Conservation (phyloP, 768 basidiomycete species). For the Chalciporus pseudorubinellus region DNA sequence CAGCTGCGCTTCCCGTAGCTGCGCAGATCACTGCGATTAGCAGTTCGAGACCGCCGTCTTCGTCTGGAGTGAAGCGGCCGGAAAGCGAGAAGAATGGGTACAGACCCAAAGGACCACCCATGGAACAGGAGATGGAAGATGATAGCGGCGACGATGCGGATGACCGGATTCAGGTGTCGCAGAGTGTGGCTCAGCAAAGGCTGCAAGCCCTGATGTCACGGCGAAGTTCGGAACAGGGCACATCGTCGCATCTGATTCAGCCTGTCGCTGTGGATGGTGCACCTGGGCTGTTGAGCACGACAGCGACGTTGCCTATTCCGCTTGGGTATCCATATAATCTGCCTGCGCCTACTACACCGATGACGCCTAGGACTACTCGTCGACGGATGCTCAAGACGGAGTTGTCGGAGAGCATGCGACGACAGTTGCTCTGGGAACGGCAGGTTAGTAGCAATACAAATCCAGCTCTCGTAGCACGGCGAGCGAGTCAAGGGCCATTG, state of each 20-base stretch:
- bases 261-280: slow-evolving; percentile 12
- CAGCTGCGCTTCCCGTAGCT: slow-evolving; percentile 58
- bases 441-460: slow-evolving; percentile 57
- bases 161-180: slow-evolving; percentile 54
- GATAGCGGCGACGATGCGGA: slow-evolving; percentile 51
- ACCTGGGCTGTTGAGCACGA: slow-evolving; percentile 26
- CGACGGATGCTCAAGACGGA: slow-evolving; percentile 82
- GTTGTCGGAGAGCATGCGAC: slow-evolving; percentile 77
- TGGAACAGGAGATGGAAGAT: slow-evolving; percentile 67
- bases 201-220: slow-evolving; percentile 55
- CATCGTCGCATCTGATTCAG: slow-evolving; percentile 22
- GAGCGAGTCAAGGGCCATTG: slow-evolving; percentile 28
- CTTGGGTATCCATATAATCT: slow-evolving; percentile 70
- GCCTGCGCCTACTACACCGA: slow-evolving; percentile 60
- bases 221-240: slow-evolving; percentile 34
- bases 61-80: slow-evolving; percentile 21
- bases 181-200: slow-evolving; percentile 68
- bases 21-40: slow-evolving; percentile 43
- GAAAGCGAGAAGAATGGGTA: slow-evolving; percentile 43
- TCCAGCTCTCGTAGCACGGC: slow-evolving; percentile 36
- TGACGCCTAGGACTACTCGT: slow-evolving; percentile 83
- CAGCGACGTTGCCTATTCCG: slow-evolving; percentile 53
- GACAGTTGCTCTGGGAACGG: slow-evolving; percentile 80
- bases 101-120: slow-evolving; percentile 62
- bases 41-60: slow-evolving; percentile 26